These are phyloP conservation scores for Candida albicans DNA, from an alignment of 1,139 yeast genomes.

Conservation along the genomic window DNA sequence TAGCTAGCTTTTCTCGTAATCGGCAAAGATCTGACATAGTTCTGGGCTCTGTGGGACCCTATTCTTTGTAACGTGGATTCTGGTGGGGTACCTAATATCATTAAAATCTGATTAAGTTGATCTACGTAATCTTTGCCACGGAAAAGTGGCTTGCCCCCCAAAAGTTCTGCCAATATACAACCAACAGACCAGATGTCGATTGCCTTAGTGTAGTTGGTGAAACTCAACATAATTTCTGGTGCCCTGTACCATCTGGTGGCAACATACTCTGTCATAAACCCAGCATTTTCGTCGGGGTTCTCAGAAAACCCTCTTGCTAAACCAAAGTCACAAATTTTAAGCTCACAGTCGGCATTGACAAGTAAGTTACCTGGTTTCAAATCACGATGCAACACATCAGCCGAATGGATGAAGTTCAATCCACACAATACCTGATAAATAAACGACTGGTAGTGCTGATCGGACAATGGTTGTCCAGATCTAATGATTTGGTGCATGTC, in stretches of 20 bases:
- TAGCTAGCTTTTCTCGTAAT: slow-evolving; percentile 83
- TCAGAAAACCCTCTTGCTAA: slow-evolving; percentile 92
- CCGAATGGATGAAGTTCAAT: slow-evolving; percentile 82
- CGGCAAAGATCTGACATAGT: slow-evolving; percentile 85
- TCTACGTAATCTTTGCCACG: slow-evolving; percentile 96
- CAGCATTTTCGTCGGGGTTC: slow-evolving; percentile 83
- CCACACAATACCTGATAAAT: slow-evolving; percentile 93
- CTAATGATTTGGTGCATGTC: slow-evolving; percentile 96
- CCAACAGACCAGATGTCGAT: slow-evolving; percentile 98
- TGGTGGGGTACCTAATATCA: slow-evolving; percentile 86
- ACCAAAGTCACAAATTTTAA: slow-evolving; percentile 96
- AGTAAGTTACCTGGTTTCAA: slow-evolving; percentile 90
- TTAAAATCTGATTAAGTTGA: slow-evolving; percentile 84
- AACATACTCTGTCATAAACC: slow-evolving; percentile 92
- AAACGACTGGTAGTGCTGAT: slow-evolving; percentile 91
- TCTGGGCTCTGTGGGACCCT: slow-evolving; percentile 88
- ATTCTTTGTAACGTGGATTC: slow-evolving; percentile 80
- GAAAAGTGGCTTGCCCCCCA: slow-evolving; percentile 91
- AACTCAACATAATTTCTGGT: slow-evolving; percentile 93
- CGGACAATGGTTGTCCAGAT: slow-evolving; percentile 91
- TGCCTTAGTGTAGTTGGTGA: slow-evolving; percentile 91
- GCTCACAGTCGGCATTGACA: slow-evolving; percentile 94
- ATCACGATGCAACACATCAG: slow-evolving; percentile 93
- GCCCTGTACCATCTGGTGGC: slow-evolving; percentile 99
- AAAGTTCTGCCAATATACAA: slow-evolving; percentile 87